Base-by-base conservation (phyloP, 441 rosid genomes). In the Sinapis alba region DNA sequence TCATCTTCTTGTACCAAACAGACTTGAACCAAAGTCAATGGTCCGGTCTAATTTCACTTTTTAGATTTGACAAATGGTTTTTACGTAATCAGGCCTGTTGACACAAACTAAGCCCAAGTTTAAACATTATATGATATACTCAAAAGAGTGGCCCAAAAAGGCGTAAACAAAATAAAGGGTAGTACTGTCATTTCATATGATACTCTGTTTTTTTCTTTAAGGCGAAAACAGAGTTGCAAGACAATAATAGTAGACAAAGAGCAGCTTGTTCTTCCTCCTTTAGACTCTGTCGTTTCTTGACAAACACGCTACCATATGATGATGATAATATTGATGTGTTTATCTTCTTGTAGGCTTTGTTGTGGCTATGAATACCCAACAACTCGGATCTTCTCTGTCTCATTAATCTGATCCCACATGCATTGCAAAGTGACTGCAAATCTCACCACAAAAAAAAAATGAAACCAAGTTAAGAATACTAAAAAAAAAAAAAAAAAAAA, bases 231-330 rank as follows among this genome's bases (percentile, higher is more conserved):
- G 89, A 82, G 71, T 85, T 90, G 26, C 79, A 89, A 1, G 97
- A 92, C 79, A 94, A 65, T 5, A 96, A 94, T 82, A 94, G 74
- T 47, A 94, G 72, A 60, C 85, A 87, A 62, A 90, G 83, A 72
- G 99, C 99, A 56, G 99, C 97, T 61, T 86, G 88, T 79, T 92
- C 97, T 74, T 88, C 97, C 78, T 90, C 97, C n/a, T 87, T 78
- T 68, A 89, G n/a, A 83, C 66, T 83, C 74, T 93, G 78, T 58
- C 86, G 87, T 79, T 90, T 90, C 85, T 87, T 88, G 57, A 80
- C 80, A 8, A 62, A 18, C 76, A 76, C 19, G 27, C 60, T 38
- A 64, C 36, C 58, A 15, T 45, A 50, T 57, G 72, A 51, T 57
- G 72, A 51, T 41, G 72, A 43, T 2, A 65, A 7, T 12, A 32